phyloP scores from a whole-genome alignment of 1,284 basidiomycete species.

The Megacollybia platyphylla region DNA sequence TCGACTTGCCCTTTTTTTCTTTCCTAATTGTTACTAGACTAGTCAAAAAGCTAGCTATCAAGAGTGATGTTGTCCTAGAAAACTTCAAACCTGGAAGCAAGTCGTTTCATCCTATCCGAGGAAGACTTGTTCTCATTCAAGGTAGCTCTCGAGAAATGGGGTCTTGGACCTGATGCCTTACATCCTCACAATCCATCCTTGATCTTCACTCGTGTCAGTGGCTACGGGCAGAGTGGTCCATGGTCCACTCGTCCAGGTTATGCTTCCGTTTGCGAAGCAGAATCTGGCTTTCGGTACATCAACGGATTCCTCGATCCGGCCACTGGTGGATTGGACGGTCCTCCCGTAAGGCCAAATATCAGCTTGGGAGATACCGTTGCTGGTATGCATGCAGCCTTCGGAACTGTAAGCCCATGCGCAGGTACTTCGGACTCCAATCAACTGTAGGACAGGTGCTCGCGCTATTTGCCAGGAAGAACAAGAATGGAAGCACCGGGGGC shows the following conservation, averaged over 20 bases:
- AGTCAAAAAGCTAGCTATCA: conserved; percentile 46
- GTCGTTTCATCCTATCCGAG: not conserved
- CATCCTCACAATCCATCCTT: conserved; percentile 47
- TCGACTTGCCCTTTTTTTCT: conserved; percentile 5
- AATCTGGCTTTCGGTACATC: conserved; percentile 61
- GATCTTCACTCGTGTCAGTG: conserved; percentile 62
- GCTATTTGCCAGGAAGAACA: conserved; percentile 38
- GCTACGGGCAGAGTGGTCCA: conserved; percentile 62
- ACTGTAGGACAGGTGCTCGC: conserved; percentile 45
- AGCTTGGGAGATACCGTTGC: conserved; percentile 61
- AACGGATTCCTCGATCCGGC: conserved; percentile 48
- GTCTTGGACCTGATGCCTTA: conserved; percentile 41
- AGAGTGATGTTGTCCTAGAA: conserved; percentile 52
- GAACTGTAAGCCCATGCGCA: conserved; percentile 34
- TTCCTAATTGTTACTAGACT: conserved; percentile 24
- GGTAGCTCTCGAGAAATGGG: conserved; percentile 57
- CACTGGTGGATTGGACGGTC: conserved; percentile 39
- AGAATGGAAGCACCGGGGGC: conserved; percentile 25
- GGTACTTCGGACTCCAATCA: not conserved
- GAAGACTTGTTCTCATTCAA: not conserved
- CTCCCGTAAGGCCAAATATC: conserved; percentile 58
- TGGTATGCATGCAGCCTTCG: conserved; percentile 60
- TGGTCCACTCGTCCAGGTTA: conserved; percentile 59
- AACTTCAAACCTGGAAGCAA: conserved; percentile 28
- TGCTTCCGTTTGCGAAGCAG: conserved; percentile 62